Evolutionary conservation across 371 early-diverging fungal species (phyloP), one percentile per base, ranked within the genome.

Genomic region (Rhizopus arrhizus): DNA sequence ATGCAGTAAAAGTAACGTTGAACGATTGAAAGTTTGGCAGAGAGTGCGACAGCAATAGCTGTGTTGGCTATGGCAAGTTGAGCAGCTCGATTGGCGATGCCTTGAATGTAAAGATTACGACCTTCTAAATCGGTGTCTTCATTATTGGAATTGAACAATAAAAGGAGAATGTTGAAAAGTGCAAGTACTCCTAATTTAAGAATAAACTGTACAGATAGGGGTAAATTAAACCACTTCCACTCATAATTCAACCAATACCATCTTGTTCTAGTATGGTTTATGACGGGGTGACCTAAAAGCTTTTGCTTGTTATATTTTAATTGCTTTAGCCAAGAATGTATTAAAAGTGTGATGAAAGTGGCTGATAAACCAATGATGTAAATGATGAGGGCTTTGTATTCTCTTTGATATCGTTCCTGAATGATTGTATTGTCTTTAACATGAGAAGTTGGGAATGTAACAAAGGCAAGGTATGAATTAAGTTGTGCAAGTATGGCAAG

Each of bases 21-120:
- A 4, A 70, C 12, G 1, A 66, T 6, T 0, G 65, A 66, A 3
- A 57, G 53, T 34, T 69, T 70, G 29, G 68, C 75, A 6, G 78
- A 70, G 5, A 78, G 56, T 4, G 53, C 47, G 16, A 78, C 68
- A 8, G 72, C 64, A 9, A 66, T 29, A 1, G 75, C 62, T 11
- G 67, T 43, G 42, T 78, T 71, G 47, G 59, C 66, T 10, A 78
- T 28, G 0, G 75, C 69, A 2, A 78, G 61, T 11, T 78, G 78
- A 2, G 71, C 78, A 2, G 65, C 36, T 29, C 75, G 64, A 60
- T 77, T 70, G 3, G 66, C 62, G n/a, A 66, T 45, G 16, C 59
- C 62, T 42, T 76, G 75, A 16, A 62, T 33, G 15, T 58, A 56
- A 7, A 66, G 46, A 29, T 63, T 45, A 10, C 59, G 63, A 8